Conservation (phyloP, 2,329 filamentous ascomycete species). For the Daldinia sp. region DNA sequence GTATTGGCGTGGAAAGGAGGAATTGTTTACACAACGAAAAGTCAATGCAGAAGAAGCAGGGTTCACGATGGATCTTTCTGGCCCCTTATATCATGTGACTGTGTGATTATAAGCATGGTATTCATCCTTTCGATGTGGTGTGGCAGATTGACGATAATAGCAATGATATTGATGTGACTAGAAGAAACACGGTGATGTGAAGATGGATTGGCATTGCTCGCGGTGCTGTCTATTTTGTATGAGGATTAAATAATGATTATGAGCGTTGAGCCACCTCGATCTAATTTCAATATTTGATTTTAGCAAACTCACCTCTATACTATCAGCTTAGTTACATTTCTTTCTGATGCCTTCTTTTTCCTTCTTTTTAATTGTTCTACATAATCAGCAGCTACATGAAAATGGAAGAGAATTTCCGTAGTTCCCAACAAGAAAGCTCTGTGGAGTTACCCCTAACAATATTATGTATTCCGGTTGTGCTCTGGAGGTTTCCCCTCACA, state of each 20-base stretch:
- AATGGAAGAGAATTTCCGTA: too few relatives aligned
- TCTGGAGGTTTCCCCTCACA: slow-evolving; percentile 12
- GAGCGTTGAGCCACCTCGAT: too few relatives aligned
- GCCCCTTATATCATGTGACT: not conserved
- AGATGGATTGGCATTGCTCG: not conserved
- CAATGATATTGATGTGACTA: not conserved
- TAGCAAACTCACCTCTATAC: not conserved
- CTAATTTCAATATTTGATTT: not conserved
- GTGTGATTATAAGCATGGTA: not conserved
- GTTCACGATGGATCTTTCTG: not conserved
- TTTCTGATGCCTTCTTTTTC: not conserved
- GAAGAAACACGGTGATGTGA: not conserved
- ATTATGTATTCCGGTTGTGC: not conserved
- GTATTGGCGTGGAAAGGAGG: not conserved
- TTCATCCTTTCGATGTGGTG: not conserved
- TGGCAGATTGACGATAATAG: not conserved
- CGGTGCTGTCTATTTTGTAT: not conserved
- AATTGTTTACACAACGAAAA: slow-evolving; percentile 1
- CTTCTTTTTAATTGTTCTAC: too few relatives aligned
- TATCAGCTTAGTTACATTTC: not conserved
- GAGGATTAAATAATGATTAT: not conserved
- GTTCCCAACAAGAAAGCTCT: too few relatives aligned
- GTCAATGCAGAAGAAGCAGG: slow-evolving; percentile 1
- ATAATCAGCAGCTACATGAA: too few relatives aligned
- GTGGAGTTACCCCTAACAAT: too few relatives aligned